Percentiles rank a stretch among this genome's conserved stretches.
These are phyloP conservation scores for Ananas comosus DNA, from an alignment of 176 grass and related monocot species.

Conservation along the genomic window DNA sequence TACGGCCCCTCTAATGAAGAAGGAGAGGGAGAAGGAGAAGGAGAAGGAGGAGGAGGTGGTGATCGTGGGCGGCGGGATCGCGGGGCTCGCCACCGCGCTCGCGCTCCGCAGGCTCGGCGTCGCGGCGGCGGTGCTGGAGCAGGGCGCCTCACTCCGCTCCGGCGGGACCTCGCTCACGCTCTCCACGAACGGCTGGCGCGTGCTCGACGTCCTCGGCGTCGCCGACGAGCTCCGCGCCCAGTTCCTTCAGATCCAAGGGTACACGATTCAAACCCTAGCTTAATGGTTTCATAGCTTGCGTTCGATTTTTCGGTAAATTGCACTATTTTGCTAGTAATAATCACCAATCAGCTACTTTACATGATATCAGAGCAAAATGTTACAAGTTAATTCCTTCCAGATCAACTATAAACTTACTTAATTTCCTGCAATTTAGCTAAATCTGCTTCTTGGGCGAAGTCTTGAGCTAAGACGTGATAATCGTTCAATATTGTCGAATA, in stretches of 20 bases:
- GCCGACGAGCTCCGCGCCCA: constrained; percentile 71
- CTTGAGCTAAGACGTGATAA: too few relatives aligned
- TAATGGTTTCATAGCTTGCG: too few relatives aligned
- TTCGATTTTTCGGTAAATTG: too few relatives aligned
- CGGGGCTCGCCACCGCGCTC: constrained; percentile 62
- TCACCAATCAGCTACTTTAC: too few relatives aligned
- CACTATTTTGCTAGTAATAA: too few relatives aligned
- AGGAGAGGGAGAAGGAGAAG: constrained; percentile 12
- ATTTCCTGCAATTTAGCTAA: too few relatives aligned
- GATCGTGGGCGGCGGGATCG: constrained; percentile 79
- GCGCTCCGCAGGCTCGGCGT: constrained; percentile 67
- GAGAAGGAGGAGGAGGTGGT: constrained; percentile 35
- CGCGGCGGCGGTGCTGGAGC: constrained; percentile 57
- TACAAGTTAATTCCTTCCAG: too few relatives aligned
- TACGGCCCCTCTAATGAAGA: background rate
- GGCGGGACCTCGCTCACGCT: constrained; percentile 89
- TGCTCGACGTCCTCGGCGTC: constrained; percentile 69
- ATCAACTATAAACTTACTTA: too few relatives aligned
- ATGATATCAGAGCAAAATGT: too few relatives aligned
- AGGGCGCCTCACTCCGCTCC: constrained; percentile 51
- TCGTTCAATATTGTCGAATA: too few relatives aligned
- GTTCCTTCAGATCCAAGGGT: constrained; percentile 75
- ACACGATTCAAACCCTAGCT: constrained; percentile 3
- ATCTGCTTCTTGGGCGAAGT: too few relatives aligned
- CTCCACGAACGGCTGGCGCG: constrained; percentile 90